Conservation (phyloP, 345 rosid genomes). For the Reutealis trisperma region DNA sequence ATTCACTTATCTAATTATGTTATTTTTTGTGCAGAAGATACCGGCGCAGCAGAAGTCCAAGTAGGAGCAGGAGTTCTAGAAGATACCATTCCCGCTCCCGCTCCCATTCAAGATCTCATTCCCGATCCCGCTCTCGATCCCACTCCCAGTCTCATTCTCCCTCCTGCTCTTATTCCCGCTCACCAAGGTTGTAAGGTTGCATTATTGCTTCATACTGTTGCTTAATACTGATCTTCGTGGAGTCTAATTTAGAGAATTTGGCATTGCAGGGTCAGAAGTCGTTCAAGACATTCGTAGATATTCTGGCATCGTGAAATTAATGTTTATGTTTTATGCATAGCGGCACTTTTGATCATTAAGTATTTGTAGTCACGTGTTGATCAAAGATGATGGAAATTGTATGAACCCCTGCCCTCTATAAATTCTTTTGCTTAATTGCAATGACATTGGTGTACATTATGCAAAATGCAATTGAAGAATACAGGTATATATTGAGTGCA, state of each 20-base stretch:
- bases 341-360: neutral
- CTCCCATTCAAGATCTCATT: constrained; percentile 42
- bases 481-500: neutral
- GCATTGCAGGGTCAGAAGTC: constrained; percentile 65
- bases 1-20: constrained; percentile 6
- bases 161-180: constrained; percentile 47
- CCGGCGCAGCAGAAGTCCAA: constrained; percentile 61
- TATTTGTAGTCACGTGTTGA: neutral
- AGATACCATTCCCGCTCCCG: constrained; percentile 55
- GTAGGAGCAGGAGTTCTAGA: constrained; percentile 60
- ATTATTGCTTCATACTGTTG: neutral
- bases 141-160: constrained; percentile 3
- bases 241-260: constrained; percentile 16
- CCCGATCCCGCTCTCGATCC: constrained; percentile 41
- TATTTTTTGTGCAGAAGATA: constrained; percentile 43
- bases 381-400: neutral
- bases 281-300: constrained; percentile 56
- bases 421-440: neutral
- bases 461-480: neutral
- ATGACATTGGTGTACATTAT: neutral
- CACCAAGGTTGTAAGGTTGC: constrained; percentile 60
- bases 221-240: neutral
- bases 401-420: neutral
- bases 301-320: neutral
- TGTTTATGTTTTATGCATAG: neutral